Base-by-base conservation (phyloP, 2,329 filamentous ascomycete species). In the Onygenales sp. region DNA sequence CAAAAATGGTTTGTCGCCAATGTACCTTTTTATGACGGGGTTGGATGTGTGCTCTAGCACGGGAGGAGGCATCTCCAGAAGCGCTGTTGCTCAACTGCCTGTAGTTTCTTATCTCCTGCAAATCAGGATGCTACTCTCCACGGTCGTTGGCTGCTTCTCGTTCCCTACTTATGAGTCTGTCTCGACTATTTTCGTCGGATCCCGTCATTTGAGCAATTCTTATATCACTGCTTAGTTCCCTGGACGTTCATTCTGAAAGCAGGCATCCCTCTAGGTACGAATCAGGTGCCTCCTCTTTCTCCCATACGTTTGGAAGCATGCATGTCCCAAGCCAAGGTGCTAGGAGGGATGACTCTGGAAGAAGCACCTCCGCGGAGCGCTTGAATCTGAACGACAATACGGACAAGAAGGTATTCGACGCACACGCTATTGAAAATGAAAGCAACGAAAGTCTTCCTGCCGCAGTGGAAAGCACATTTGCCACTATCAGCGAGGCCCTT, bases 401-500 rank as follows among this genome's bases (percentile, higher is more conserved):
- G 9, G 36, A 39, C 6, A 39, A 7, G 13, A 39, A 39, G 13
- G 13, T 39, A 9, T 39, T 27, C 21, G 21, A 27, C 21, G 21
- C 21, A 27, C 21, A 1, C 4, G 3, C 21, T 27, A 5, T 27
- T 27, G 21, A 27, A 27, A 27, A 27, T 27, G 21, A 27, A 27
- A 27, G 21, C 21, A 27, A 27, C 21, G 21, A 27, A 27, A 27
- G 21, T 27, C 21, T 27, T 27, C 21, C 21, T 27, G 3, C 21
- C 21, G 42, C 40, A 8, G 11, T 33, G 50, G 11, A 51, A 48
- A n/a, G 60, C 34, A 62, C 68, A 2, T 71, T 71, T 52, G 69
- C 70, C 37, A 59, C 63, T 1, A 63, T 63, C 0, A 68, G 69
- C 45, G 67, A 69, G 42, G 60, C 63, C 1, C 61, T 65, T 6